Evolutionary conservation across 148 eudicot genomes (phyloP).

Genomic region (Chenopodium suecicum): DNA sequence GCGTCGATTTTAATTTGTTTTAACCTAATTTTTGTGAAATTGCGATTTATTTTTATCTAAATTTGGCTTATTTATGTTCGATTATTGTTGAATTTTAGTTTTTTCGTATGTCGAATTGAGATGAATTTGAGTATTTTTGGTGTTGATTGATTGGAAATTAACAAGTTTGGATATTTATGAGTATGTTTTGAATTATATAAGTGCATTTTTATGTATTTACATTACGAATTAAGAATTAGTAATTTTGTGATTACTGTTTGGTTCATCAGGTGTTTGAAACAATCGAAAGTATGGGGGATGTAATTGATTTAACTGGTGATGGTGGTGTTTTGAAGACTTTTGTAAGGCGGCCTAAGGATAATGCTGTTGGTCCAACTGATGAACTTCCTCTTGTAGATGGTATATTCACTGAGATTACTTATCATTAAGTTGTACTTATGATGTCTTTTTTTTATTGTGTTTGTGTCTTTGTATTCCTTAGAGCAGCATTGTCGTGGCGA

Average conservation of each 20-base stretch:
- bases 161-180: background rate
- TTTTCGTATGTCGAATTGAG: background rate
- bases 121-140: background rate
- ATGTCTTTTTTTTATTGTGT: background rate
- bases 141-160: background rate
- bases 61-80: too few relatives aligned
- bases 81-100: background rate
- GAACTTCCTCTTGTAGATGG: slow-evolving; percentile 89
- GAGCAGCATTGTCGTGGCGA: background rate
- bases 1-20: background rate
- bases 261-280: slow-evolving; percentile 30
- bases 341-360: slow-evolving; percentile 70
- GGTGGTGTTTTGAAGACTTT: slow-evolving; percentile 83
- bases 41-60: too few relatives aligned
- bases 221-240: background rate
- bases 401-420: slow-evolving; percentile 16
- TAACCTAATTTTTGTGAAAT: background rate
- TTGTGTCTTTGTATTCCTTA: background rate
- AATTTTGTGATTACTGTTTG: background rate
- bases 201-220: background rate
- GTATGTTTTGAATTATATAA: background rate
- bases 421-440: background rate
- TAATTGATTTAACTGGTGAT: slow-evolving; percentile 82
- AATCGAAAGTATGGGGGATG: slow-evolving; percentile 53
- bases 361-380: slow-evolving; percentile 81